phyloP scores from a whole-genome alignment of 176 grass and related monocot species.

The Ampelocalamus luodianensis region DNA sequence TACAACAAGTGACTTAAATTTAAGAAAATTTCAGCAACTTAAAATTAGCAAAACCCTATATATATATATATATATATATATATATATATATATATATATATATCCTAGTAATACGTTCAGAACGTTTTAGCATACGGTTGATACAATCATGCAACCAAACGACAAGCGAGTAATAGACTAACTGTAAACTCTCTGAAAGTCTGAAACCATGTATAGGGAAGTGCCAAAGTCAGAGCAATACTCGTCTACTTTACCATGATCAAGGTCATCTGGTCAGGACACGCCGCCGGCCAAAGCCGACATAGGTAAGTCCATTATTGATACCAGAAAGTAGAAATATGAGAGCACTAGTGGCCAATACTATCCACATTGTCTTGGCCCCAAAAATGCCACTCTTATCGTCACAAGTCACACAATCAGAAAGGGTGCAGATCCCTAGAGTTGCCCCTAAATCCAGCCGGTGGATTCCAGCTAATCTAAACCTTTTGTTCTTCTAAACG shows the following conservation, averaged over 20 bases:
- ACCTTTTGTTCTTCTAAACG: too few species aligned
- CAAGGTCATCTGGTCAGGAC: neutral
- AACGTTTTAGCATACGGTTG: neutral
- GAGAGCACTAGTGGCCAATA: constrained; percentile 25
- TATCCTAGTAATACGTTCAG: neutral
- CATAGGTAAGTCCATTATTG: constrained; percentile 33
- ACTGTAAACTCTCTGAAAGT: neutral
- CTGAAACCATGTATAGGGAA: neutral
- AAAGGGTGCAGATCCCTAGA: neutral
- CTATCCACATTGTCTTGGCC: constrained; percentile 31
- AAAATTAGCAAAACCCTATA: too few species aligned
- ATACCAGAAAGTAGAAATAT: constrained; percentile 8
- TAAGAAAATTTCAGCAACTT: too few species aligned
- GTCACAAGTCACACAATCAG: neutral
- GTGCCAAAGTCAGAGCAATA: constrained; percentile 7
- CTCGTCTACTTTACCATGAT: neutral
- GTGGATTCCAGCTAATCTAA: too few species aligned
- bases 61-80: too few species aligned
- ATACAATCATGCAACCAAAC: neutral
- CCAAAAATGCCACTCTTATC: neutral
- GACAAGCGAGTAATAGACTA: neutral
- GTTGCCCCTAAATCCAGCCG: too few species aligned
- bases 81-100: too few species aligned
- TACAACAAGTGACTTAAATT: too few species aligned
- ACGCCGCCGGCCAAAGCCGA: constrained; percentile 28